Evolutionary conservation across 2,329 filamentous ascomycete species (phyloP).

Genomic region (Talaromyces islandicus): DNA sequence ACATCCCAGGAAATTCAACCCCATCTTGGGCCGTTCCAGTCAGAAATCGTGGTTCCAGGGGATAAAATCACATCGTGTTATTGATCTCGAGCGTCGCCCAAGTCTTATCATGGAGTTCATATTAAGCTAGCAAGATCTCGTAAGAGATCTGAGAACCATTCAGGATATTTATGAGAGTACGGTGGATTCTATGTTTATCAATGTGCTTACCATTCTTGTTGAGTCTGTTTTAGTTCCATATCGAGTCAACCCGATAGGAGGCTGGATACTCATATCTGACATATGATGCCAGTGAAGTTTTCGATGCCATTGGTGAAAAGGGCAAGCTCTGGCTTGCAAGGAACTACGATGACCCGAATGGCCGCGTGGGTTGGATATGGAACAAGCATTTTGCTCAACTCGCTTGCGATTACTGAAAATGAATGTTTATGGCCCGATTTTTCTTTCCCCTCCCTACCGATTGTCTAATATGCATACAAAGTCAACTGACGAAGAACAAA

Average conservation of each 20-base stretch:
- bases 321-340: background rate
- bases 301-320: background rate
- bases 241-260: background rate
- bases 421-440: background rate
- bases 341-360: background rate
- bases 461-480: background rate
- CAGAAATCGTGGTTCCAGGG: background rate
- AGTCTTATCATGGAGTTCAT: no score
- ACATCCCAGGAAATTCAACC: background rate
- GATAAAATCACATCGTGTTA: background rate
- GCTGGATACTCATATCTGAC: background rate
- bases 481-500: no score
- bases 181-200: no score
- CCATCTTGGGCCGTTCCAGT: background rate
- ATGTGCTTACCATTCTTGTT: background rate
- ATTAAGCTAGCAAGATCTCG: no score
- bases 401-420: no score
- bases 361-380: background rate
- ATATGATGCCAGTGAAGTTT: background rate
- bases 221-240: background rate
- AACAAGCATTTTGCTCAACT: background rate
- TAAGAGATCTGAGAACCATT: no score
- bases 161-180: no score
- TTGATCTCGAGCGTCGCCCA: no score
- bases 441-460: background rate